Percentiles rank a stretch among this genome's conserved stretches.
Conservation (phyloP, 1,284 basidiomycete species). For the Pseudozyma sp. region DNA sequence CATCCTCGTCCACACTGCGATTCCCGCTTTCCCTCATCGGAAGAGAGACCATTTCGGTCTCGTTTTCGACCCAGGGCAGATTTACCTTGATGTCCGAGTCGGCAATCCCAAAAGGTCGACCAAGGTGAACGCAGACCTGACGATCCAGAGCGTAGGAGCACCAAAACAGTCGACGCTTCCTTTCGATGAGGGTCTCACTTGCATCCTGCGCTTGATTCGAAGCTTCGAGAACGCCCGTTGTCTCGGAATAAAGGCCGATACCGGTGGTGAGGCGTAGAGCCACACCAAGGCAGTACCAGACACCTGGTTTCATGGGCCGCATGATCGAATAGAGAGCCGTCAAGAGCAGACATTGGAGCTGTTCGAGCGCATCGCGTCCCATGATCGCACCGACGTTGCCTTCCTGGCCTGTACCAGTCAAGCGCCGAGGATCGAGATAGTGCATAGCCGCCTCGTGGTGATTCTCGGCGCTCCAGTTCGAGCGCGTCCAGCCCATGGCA, state of each 20-base stretch:
- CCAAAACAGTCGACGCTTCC: conserved; percentile 49
- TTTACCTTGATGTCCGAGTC: conserved; percentile 51
- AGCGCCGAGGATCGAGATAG: conserved; percentile 37
- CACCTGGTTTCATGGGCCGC: conserved; percentile 49
- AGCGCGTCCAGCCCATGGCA: conserved; percentile 48
- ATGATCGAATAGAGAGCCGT: conserved; percentile 54
- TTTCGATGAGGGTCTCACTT: conserved; percentile 38
- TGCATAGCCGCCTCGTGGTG: conserved; percentile 55
- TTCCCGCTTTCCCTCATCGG: conserved; percentile 17
- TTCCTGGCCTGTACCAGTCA: conserved; percentile 22
- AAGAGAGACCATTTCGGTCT: conserved; percentile 29
- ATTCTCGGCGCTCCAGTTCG: conserved; percentile 47
- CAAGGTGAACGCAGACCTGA: conserved; percentile 50
- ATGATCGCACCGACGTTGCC: conserved; percentile 51
- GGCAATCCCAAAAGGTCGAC: conserved; percentile 48
- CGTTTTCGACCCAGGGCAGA: conserved; percentile 41
- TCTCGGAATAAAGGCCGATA: conserved; percentile 45
- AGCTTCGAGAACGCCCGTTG: conserved; percentile 33
- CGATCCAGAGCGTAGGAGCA: conserved; percentile 51
- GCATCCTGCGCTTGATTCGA: conserved; percentile 17
- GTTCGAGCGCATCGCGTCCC: conserved; percentile 49
- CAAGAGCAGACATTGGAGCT: conserved; percentile 48
- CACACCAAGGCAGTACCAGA: conserved; percentile 51
- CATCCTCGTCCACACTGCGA: conserved; percentile 17
- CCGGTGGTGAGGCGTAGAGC: conserved; percentile 48